Evolutionary conservation across 805 yeast species (phyloP), one percentile per base, ranked within the genome.

Genomic region (Starmerella powellii): DNA sequence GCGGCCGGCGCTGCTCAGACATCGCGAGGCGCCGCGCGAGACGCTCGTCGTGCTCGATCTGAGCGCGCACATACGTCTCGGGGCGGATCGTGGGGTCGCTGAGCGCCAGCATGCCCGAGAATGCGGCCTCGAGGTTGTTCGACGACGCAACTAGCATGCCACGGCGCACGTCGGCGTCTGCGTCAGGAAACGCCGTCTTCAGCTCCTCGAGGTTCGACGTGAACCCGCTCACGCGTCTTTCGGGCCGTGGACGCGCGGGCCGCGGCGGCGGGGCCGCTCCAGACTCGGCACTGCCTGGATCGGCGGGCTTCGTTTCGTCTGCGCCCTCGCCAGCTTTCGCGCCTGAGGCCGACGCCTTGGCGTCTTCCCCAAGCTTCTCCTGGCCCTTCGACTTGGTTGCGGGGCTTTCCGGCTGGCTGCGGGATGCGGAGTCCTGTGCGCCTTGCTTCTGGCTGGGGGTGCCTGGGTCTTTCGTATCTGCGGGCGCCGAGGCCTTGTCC

Each of bases 71-170:
- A 34, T 60, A 58, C 15, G 66, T 63, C 16, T 59, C 47, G 3
- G 58, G 57, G 4, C 67, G 66, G 27, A 54, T 48, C 6, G 54
- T 48, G 12, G 37, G 46, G 45, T 87, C 95, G 15, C 83, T 77
- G 41, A 84, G 63, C 52, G 73, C 84, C 46, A 88, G 66, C 54
- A 87, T 65, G 0, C 95, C 96, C 59, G 80, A 81, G 66, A 88
- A 88, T 1, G 95, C 94, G 1, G 82, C 78, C 53, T 85, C 95
- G 34, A 84, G 59, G 37, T 72, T 67, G 23, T 94, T 95, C 37
- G 71, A 74, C 16, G 94, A 76, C 2, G 97, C 97, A 57, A 91
- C 82, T 43, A 87, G 66, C 1, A 84, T 78, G 23, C 94, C 86
- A 41, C 77, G 74, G 48, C 84, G 68, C 53, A 77, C 73, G 47